Percentiles rank a stretch among this genome's conserved stretches.
These are phyloP conservation scores for Hirsutella minnesotensis DNA, from an alignment of 2,329 filamentous ascomycete genomes.

Conservation along the genomic window DNA sequence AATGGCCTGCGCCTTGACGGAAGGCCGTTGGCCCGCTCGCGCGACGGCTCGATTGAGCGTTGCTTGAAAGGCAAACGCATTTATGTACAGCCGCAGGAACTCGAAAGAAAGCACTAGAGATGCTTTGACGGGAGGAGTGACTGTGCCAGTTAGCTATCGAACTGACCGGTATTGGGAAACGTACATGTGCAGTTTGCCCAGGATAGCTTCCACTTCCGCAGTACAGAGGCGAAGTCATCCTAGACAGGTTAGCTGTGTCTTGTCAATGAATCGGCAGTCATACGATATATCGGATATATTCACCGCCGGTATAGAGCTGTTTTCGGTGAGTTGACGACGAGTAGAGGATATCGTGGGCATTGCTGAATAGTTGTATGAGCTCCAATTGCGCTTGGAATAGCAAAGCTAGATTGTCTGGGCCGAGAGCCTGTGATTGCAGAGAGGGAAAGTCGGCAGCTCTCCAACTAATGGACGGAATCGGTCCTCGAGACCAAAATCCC, in stretches of 20 bases:
- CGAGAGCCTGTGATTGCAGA: conserved; percentile 42
- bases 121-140: conserved; percentile 53
- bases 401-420: conserved; percentile 54
- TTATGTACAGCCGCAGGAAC: conserved; percentile 61
- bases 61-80: conserved; percentile 65
- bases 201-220: conserved; percentile 58
- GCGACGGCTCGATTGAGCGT: conserved; percentile 40
- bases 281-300: conserved; percentile 60
- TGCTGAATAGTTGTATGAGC: conserved; percentile 59
- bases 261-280: conserved; percentile 2
- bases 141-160: conserved; percentile 15
- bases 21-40: conserved; percentile 19
- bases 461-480: conserved; percentile 53
- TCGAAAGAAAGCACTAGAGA: conserved; percentile 60
- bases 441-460: conserved; percentile 57
- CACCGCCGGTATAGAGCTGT: conserved; percentile 57
- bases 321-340: conserved; percentile 58
- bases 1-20: conserved; percentile 19
- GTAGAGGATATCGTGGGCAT: conserved; percentile 63
- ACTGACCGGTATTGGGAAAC: conserved; percentile 8
- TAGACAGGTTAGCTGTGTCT: conserved; percentile 3
- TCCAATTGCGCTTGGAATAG: conserved; percentile 63
- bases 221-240: conserved; percentile 58
- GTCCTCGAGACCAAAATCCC: conserved; percentile 63
- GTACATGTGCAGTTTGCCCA: conserved; percentile 55